Base-by-base conservation (phyloP, 441 rosid genomes). In the Corymbia citriodora region DNA sequence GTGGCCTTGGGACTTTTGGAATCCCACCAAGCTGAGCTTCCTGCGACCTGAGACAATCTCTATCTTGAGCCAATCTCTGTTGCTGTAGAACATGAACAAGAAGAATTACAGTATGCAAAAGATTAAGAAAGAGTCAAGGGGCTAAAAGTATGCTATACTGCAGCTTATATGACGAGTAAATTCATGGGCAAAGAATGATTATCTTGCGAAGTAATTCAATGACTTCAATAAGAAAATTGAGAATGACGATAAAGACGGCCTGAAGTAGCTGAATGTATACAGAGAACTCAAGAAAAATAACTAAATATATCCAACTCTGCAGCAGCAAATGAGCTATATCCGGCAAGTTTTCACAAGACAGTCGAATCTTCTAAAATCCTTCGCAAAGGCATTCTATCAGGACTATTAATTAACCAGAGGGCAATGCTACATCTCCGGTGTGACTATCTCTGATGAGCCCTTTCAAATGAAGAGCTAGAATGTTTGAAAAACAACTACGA, bases 11-110 rank as follows among this genome's bases (percentile, higher is more conserved):
- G 94, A 61, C 88, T 57, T 61, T 40, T 49, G 92, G 92, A 91
- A 90, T 81, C 90, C 90, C 91, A 72, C 40, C 27, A 70, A 93
- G 74, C 17, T 53, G 81, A 48, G 87, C 88, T 89, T 90, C 90
- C 48, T 89, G 91, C 36, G 90, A 55, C 10, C 93, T 68, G 27
- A 82, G 91, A 59, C 89, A 89, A 87, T 94, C 95, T 91, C 89
- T 95, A 52, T 91, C 96, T 90, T 91, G 92, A 49, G 89, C 53
- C 85, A 94, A 88, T 93, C 97, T 92, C 90, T 93, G 96, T 92
- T 96, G 99, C 99, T 97, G 92, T 74, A 59, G 55, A 88, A 55
- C 49, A 79, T 31, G 53, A 63, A 17, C 55, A 33, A 74, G 16
- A 27, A 74, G 27, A 17, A 89, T 70, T 72, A 40, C 45, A 40